phyloP scores from a whole-genome alignment of 2,329 filamentous ascomycete genomes.

The Aspergillus persii region DNA sequence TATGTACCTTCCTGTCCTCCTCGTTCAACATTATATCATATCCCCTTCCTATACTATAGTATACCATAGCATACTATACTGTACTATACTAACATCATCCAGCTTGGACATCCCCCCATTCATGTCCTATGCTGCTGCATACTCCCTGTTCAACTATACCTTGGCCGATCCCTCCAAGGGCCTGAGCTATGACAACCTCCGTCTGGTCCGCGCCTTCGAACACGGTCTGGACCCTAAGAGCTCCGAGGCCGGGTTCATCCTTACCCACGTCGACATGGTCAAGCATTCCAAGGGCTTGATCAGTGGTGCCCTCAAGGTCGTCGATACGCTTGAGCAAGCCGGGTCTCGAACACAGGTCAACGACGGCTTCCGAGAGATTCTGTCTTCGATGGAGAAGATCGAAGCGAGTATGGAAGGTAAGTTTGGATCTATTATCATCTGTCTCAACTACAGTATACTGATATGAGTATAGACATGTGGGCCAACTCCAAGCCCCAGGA shows the following conservation, averaged over 20 bases:
- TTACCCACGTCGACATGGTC: slow-evolving; percentile 95
- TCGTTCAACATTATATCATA: neutral
- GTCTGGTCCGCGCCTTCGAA: slow-evolving; percentile 88
- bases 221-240: slow-evolving; percentile 80
- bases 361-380: slow-evolving; percentile 59
- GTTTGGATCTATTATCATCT: slow-evolving; percentile 18
- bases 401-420: slow-evolving; percentile 75
- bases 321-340: slow-evolving; percentile 55
- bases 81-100: neutral
- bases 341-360: slow-evolving; percentile 61
- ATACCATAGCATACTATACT: neutral
- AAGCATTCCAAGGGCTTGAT: slow-evolving; percentile 77
- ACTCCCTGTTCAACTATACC: slow-evolving; percentile 63
- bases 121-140: slow-evolving; percentile 75
- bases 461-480: slow-evolving; percentile 70
- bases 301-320: slow-evolving; percentile 65
- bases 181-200: slow-evolving; percentile 62
- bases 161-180: slow-evolving; percentile 56
- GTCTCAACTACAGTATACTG: neutral
- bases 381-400: slow-evolving; percentile 65
- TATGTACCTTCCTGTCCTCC: slow-evolving; percentile 52
- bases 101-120: slow-evolving; percentile 80
- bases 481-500: slow-evolving; percentile 75
- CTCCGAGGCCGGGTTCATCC: slow-evolving; percentile 92
- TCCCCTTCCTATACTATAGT: no score